Percentiles rank a stretch among this genome's conserved stretches.
phyloP scores from a whole-genome alignment of 2,329 filamentous ascomycete genomes.

The Pseudofabraea citricarpa region DNA sequence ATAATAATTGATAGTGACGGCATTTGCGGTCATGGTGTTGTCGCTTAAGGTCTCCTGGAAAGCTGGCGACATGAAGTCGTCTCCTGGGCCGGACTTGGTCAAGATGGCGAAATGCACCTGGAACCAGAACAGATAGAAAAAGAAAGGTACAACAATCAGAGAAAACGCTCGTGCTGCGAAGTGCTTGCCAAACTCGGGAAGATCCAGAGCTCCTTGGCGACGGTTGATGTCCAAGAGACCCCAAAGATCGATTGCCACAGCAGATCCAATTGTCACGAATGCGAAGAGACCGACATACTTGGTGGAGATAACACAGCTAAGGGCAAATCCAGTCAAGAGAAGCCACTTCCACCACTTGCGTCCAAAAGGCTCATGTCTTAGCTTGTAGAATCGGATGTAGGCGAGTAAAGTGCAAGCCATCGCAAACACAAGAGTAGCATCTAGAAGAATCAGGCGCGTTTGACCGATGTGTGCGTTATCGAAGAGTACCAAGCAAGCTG shows the following conservation, averaged over 20 bases:
- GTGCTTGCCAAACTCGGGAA: constrained; percentile 81
- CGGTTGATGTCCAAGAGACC: constrained; percentile 87
- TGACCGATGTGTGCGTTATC: constrained; percentile 98
- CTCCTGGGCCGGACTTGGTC: constrained; percentile 82
- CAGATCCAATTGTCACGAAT: constrained; percentile 93
- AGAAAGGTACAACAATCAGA: constrained; percentile 84
- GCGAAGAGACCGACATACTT: constrained; percentile 98
- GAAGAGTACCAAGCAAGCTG: constrained; percentile 81
- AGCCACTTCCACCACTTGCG: constrained; percentile 99
- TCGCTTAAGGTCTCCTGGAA: constrained; percentile 97
- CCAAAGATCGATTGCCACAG: constrained; percentile 93
- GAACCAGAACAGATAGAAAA: constrained; percentile 99
- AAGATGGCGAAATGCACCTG: constrained; percentile 96
- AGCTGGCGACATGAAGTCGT: constrained; percentile 97
- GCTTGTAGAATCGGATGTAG: constrained; percentile 98
- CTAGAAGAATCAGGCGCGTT: constrained; percentile 89
- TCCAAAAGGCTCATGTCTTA: constrained; percentile 81
- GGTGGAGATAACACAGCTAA: constrained; percentile 97
- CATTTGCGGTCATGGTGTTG: constrained; percentile 86
- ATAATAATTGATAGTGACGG: constrained; percentile 83
- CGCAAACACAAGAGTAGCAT: constrained; percentile 88
- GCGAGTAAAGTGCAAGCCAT: constrained; percentile 92
- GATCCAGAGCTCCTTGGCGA: constrained; percentile 70
- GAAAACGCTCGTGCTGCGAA: constrained; percentile 83
- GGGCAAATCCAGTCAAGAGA: constrained; percentile 84